Evolutionary conservation across 768 basidiomycete genomes (phyloP), one percentile per base, ranked within the genome.

Genomic region (Serendipita sp.): DNA sequence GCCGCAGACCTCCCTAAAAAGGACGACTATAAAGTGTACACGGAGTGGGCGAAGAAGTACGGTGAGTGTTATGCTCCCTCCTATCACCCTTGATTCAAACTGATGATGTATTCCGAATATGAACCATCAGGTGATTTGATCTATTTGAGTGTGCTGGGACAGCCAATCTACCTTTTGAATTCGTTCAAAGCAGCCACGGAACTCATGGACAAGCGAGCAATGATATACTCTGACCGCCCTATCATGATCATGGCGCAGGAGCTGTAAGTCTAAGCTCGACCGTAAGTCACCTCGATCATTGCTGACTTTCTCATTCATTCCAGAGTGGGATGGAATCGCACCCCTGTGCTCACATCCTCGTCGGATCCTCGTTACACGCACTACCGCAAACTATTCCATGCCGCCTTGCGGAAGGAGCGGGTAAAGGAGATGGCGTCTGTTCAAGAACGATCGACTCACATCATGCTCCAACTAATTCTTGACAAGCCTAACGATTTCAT

Each of bases 181-280:
- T 79, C 78, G 34, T 76, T 78, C 4, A 78, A 84, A 41, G 82
- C 77, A 0, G 79, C 78, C 0, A 74, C 75, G 42, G 86, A 88
- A 38, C 72, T 90, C 62, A 73, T 90, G 66, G 86, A 89, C 62
- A 84, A 81, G 68, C 79, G 81, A 31, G 84, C 86, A 4, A 73
- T 78, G 7, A 82, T 87, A 30, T 89, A 88, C 70, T 83, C 86
- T 5, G 88, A 88, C 73, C 86, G 84, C 70, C 85, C 85, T 0
- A 72, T 74, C 26, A 73, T 87, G 24, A 75, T 84, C 45, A 88
- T 90, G 87, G 62, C 50, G 4, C 22, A 56, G 30, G 62, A 63
- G 24, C 28, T 63, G 61, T 62, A 62, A 33, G 61, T 50, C 28
- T n/a, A 13, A 50, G 45, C 17, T 20, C 45, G 11, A 22, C 28